phyloP scores from a whole-genome alignment of 129 eudicot species.

The Centaurea solstitialis region DNA sequence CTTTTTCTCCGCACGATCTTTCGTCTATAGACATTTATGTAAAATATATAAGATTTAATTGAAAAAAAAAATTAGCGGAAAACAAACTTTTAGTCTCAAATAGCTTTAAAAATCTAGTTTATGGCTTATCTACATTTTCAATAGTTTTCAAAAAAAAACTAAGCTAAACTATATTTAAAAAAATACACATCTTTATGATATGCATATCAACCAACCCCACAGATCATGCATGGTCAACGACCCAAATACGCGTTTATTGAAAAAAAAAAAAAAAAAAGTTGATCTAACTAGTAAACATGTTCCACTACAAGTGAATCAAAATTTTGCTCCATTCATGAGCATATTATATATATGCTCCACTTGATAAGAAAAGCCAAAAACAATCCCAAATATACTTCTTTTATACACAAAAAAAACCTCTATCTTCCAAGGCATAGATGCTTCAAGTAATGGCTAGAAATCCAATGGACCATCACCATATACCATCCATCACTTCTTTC shows the following conservation, averaged over 20 bases:
- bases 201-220: not conserved
- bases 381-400: not conserved
- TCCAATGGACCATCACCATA: slow-evolving; percentile 8
- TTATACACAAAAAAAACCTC: not conserved
- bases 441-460: not conserved
- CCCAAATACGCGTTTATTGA: not conserved
- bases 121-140: not conserved
- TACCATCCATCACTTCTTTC: slow-evolving; percentile 7
- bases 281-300: not conserved
- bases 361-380: slow-evolving; percentile 9
- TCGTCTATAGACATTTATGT: not conserved
- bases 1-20: too few species aligned
- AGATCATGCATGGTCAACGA: not conserved
- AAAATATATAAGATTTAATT: not conserved
- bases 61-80: not conserved
- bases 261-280: not conserved
- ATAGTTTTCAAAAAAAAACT: not conserved
- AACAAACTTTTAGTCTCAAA: not conserved
- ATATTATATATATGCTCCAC: slow-evolving; percentile 31
- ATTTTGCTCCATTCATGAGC: slow-evolving; percentile 27
- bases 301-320: slow-evolving; percentile 14
- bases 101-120: not conserved
- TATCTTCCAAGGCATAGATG: slow-evolving; percentile 1
- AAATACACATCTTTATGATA: not conserved
- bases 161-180: too few species aligned